phyloP scores from a whole-genome alignment of 108 stramenopile species.

The Stephanodiscus minutulus region DNA sequence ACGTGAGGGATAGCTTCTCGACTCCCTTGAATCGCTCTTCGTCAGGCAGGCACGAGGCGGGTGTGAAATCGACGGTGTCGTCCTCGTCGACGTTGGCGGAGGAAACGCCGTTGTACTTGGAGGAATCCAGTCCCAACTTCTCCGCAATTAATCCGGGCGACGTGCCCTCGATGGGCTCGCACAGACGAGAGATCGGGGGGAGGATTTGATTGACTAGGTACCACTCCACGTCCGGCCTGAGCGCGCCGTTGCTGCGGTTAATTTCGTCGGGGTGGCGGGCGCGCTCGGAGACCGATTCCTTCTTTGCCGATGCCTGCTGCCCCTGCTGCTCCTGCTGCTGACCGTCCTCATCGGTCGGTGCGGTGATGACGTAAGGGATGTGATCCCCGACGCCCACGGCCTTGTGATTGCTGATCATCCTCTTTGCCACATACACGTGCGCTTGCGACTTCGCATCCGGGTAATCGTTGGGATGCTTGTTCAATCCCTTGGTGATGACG shows the following conservation, averaged over 20 bases:
- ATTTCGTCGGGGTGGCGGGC: conserved; percentile 96
- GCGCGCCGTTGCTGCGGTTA: conserved; percentile 72
- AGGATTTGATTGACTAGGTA: conserved; percentile 97
- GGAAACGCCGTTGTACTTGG: conserved; percentile 57
- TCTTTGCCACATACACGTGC: conserved; percentile 96
- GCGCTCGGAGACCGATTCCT: conserved; percentile 68
- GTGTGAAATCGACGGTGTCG: conserved; percentile 76
- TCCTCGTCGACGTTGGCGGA: conserved; percentile 67
- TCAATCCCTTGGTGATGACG: conserved; percentile 98
- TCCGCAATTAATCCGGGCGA: conserved; percentile 74
- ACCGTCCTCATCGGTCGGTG: conserved; percentile 50
- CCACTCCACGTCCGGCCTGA: conserved; percentile 94
- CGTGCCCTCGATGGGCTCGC: conserved; percentile 97
- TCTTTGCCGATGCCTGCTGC: conserved; percentile 36
- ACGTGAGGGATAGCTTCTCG: conserved; percentile 73
- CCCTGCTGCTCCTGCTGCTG: conserved; percentile 11
- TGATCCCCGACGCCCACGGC: conserved; percentile 97
- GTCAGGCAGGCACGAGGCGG: conserved; percentile 72
- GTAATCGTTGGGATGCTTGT: conserved; percentile 98
- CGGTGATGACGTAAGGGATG: conserved; percentile 97
- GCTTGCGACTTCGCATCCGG: conserved; percentile 96
- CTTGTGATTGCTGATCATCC: conserved; percentile 91
- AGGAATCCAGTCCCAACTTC: conserved; percentile 79
- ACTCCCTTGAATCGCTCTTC: conserved; percentile 83
- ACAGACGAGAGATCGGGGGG: conserved; percentile 95